Base-by-base conservation (phyloP, 257 asterid species). In the Solanum medicagineum region DNA sequence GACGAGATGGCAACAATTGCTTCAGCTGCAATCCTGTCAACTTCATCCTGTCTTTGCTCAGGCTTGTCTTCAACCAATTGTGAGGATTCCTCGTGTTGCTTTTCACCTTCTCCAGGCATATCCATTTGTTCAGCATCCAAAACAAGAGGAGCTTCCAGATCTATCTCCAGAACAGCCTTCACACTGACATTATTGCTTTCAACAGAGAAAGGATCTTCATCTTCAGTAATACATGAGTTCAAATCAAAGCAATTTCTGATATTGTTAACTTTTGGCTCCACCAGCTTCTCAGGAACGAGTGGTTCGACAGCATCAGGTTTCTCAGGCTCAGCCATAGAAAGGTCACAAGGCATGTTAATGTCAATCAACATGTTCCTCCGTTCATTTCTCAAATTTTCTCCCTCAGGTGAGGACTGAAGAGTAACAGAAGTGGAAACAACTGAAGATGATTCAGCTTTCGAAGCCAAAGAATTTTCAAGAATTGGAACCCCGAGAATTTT, bases 401-500 rank as follows among this genome's bases (percentile, higher is more conserved):
- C 88, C 59, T 85, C 83, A 5, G 70, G 86, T 65, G 87, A 32
- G 75, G 80, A 83, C 77, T 85, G 87, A 77, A 75, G 68, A n/a
- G 87, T 81, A 45, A 84, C 90, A 9, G 89, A 88, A 75, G 92
- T 87, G 74, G 95, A 85, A 62, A 84, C 89, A 70, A 80, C 85
- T 40, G 87, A 81, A 6, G 90, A 83, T 10, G 89, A 83, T 84
- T 91, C 92, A 15, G 84, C 88, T 71, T 81, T 86, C 0, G 80
- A 65, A 85, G 82, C 90, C 40, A 81, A 65, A 2, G 86, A 77
- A 83, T 86, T 84, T 36, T 91, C 94, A 88, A 90, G 90, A 86
- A 96, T 89, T 84, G 99, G 95, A 90, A 93, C 85, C 73, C 97
- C 98, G 7, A 93, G 90, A 88, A 93, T 91, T 86, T 87, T 96